Evolutionary conservation across 306 rosid species (phyloP), one percentile per base, ranked within the genome.

Genomic region (Sphenostylis stenocarpa): DNA sequence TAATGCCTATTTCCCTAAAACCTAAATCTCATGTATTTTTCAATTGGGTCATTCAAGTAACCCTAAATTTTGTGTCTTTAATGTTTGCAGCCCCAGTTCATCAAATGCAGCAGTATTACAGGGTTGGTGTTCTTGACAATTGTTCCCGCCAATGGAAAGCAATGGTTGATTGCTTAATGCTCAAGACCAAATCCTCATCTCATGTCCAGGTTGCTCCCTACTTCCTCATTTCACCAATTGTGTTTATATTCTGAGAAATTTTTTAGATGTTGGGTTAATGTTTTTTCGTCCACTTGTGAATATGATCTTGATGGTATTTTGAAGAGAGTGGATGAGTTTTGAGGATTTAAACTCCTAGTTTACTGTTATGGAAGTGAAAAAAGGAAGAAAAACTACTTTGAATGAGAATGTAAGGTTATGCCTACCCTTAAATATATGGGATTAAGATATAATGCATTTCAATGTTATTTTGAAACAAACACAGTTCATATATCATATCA

Each of bases 71-170:
- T 51, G 58, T 21, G n/a, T 12, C 33, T 66, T 80, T 65, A 17
- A 44, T 52, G 36, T 66, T 16, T 83, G 79, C 91, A 91, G 98
- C 96, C 53, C 97, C 97, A 5, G 95, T 94, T 73, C 89, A 94
- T 87, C 97, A 94, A 84, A 72, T 94, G 96, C 90, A 91, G 86
- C 97, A 91, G 70, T 91, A 91, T 82, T 94, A 92, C 71, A 86
- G 98, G 86, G 61, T 90, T 61, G 97, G 98, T 21, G 31, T 45
- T 66, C 87, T 94, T 60, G 97, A 94, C 76, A 89, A 86, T 82
- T 94, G 98, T 80, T 51, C 76, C 6, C 67, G 66, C 21, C 88
- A 94, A 82, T 94, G 96, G 93, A 86, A 19, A 52, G 80, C 90
- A 38, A 75, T 90, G 76, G 16, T 80, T 23, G 95, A 92, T 45